Conservation (phyloP, 768 basidiomycete species). For the Leccinum subgranulosum region DNA sequence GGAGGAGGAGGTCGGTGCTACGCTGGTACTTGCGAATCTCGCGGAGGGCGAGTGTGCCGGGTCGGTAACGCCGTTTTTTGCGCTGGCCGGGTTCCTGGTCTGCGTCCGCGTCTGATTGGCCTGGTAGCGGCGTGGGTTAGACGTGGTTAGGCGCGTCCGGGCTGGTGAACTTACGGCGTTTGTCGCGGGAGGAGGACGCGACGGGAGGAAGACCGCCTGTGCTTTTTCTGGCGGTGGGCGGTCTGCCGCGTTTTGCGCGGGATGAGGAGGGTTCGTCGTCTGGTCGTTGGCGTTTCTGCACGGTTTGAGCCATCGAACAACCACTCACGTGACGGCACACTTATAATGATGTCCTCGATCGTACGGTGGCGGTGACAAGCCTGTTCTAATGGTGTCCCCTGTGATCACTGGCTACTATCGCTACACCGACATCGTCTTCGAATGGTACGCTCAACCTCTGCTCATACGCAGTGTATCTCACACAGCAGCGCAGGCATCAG, state of each 20-base stretch:
- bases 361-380: background rate
- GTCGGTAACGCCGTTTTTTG: constrained; percentile 73
- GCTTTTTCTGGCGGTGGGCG: constrained; percentile 77
- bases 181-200: constrained; percentile 29
- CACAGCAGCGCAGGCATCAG: constrained; percentile 43
- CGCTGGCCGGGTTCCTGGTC: constrained; percentile 21
- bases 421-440: constrained; percentile 82
- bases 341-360: too few species aligned
- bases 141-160: background rate
- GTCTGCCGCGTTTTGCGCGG: constrained; percentile 44
- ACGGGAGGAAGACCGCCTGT: constrained; percentile 56
- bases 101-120: constrained; percentile 18
- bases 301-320: constrained; percentile 63
- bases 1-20: constrained; percentile 83
- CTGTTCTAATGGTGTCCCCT: constrained; percentile 30
- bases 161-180: background rate
- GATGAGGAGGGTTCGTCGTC: constrained; percentile 32
- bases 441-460: constrained; percentile 49
- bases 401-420: constrained; percentile 73
- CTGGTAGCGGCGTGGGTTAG: constrained; percentile 4
- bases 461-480: background rate
- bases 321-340: background rate
- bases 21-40: constrained; percentile 96
- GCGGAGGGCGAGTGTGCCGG: constrained; percentile 84
- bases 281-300: constrained; percentile 45